Conservation (phyloP, 495 filamentous ascomycete genomes). For the Polyplosphaeria fusca region DNA sequence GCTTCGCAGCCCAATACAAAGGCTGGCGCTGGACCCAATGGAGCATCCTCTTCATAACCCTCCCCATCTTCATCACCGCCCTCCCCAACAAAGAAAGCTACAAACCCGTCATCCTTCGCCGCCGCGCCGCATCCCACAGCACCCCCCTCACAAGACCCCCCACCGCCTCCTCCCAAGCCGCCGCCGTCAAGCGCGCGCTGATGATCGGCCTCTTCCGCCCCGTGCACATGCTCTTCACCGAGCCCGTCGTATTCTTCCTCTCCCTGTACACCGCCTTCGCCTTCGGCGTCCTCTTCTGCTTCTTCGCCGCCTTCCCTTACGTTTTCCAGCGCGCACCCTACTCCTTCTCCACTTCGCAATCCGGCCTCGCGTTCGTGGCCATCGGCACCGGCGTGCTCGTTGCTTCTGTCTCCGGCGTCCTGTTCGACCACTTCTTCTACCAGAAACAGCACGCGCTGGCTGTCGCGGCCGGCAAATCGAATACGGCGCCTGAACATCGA, state of each 20-base stretch:
- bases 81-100: constrained; percentile 58
- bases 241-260: constrained; percentile 60
- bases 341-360: constrained; percentile 36
- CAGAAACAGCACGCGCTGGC: constrained; percentile 41
- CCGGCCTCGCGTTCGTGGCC: constrained; percentile 58
- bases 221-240: constrained; percentile 59
- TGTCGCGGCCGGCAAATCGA: constrained; percentile 56
- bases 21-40: constrained; percentile 64
- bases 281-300: constrained; percentile 62
- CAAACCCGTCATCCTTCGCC: constrained; percentile 56
- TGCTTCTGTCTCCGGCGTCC: constrained; percentile 45
- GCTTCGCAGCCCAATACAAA: constrained; percentile 57
- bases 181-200: constrained; percentile 49
- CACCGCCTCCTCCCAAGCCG: neutral
- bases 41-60: constrained; percentile 49
- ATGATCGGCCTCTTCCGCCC: constrained; percentile 60
- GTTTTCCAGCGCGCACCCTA: constrained; percentile 29
- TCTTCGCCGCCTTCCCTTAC: constrained; percentile 63
- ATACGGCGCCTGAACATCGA: constrained; percentile 77
- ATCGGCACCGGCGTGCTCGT: constrained; percentile 57
- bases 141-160: constrained; percentile 40
- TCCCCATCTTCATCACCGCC: constrained; percentile 41
- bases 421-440: constrained; percentile 48
- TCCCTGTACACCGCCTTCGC: constrained; percentile 61
- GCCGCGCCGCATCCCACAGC: constrained; percentile 48